Percentiles rank a stretch among this genome's conserved stretches.
Conservation (phyloP, 805 yeast species). For the Candida hispaniensis region DNA sequence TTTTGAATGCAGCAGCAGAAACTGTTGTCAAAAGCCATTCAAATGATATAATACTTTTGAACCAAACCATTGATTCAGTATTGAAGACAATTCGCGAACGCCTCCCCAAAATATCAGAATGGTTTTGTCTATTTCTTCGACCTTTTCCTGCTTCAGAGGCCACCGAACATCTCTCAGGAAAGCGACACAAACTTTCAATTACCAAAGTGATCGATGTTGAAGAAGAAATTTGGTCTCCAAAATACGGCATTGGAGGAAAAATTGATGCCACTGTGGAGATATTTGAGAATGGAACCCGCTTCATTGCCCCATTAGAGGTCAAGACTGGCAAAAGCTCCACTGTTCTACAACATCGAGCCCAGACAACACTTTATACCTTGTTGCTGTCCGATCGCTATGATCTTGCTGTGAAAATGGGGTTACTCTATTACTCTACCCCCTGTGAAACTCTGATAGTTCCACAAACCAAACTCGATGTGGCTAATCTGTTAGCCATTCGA, state of each 20-base stretch:
- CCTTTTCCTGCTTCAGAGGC: constrained; percentile 21
- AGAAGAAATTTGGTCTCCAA: constrained; percentile 86
- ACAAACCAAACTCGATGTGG: constrained; percentile 45
- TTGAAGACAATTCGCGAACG: constrained; percentile 37
- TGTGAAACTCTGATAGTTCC: constrained; percentile 46
- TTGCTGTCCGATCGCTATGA: constrained; percentile 72
- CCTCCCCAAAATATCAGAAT: constrained; percentile 26
- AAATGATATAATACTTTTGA: constrained; percentile 31
- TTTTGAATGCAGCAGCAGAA: constrained; percentile 32
- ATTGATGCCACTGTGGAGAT: constrained; percentile 81
- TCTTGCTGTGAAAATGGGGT: constrained; percentile 49
- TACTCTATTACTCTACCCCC: constrained; percentile 64
- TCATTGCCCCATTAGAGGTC: constrained; percentile 72
- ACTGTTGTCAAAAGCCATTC: constrained; percentile 32
- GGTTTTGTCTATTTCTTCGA: constrained; percentile 21
- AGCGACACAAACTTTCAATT: constrained; percentile 39
- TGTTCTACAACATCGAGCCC: constrained; percentile 67
- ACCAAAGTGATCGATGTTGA: constrained; percentile 70
- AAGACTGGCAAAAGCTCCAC: constrained; percentile 63
- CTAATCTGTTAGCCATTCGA: constrained; percentile 58
- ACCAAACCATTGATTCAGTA: constrained; percentile 43
- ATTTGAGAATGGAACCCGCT: constrained; percentile 31
- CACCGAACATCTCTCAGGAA: constrained; percentile 20
- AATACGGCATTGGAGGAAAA: constrained; percentile 79
- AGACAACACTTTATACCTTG: constrained; percentile 70